Percentiles rank a stretch among this genome's conserved stretches.
phyloP scores from a whole-genome alignment of 2,329 filamentous ascomycete genomes.

The Phyllosticta citrichinensis region DNA sequence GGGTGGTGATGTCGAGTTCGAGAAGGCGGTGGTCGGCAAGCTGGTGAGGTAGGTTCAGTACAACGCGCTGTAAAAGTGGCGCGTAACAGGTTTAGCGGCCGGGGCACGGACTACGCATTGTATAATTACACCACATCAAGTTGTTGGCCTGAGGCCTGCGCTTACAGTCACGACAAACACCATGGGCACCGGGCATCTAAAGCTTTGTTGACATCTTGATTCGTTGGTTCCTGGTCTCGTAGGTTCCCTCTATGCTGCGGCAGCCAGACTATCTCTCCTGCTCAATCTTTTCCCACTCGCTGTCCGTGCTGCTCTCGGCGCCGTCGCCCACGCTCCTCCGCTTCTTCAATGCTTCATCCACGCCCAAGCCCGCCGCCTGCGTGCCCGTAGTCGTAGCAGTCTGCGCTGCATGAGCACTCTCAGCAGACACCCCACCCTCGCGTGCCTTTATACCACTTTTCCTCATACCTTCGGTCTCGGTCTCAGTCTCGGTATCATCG shows the following conservation, averaged over 20 bases:
- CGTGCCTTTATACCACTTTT: not conserved
- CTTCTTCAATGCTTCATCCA: constrained; percentile 32
- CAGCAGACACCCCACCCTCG: constrained; percentile 11
- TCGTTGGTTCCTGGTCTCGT: not conserved
- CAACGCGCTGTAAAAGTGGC: not conserved
- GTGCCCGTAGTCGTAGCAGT: constrained; percentile 20
- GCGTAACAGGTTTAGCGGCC: not conserved
- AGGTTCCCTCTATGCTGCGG: not conserved
- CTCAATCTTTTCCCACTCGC: constrained; percentile 94
- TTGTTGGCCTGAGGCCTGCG: not conserved
- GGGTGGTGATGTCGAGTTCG: constrained; percentile 9
- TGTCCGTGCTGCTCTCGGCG: constrained; percentile 67
- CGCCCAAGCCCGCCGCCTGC: constrained; percentile 20
- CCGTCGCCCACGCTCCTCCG: constrained; percentile 37
- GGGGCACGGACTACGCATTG: not conserved
- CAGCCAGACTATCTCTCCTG: constrained; percentile 24
- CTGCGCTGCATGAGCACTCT: constrained; percentile 12
- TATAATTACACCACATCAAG: not conserved
- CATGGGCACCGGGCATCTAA: not conserved
- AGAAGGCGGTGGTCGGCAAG: not conserved
- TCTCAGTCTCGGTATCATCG: constrained; percentile 37
- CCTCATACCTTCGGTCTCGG: constrained; percentile 21
- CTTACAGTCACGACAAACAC: not conserved
- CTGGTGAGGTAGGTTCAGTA: not conserved
- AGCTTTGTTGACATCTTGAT: not conserved